Evolutionary conservation across 352 stramenopile species (phyloP).

Genomic region (Globisporangium cylindrosporum): DNA sequence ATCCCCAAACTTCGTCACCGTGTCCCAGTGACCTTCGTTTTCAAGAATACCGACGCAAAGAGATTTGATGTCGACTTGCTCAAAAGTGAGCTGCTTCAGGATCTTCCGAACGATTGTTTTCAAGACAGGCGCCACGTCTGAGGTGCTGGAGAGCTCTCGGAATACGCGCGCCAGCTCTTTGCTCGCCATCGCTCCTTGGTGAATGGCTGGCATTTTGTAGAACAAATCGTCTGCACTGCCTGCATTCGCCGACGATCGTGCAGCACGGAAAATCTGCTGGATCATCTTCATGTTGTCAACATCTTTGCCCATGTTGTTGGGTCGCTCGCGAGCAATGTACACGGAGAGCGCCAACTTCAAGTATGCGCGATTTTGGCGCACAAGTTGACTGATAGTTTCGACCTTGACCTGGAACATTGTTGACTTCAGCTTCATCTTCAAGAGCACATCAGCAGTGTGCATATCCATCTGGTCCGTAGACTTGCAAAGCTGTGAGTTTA

Average conservation of each 20-base stretch:
- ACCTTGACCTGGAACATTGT: conserved; percentile 88
- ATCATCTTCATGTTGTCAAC: conserved; percentile 91
- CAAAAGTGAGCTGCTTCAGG: conserved; percentile 75
- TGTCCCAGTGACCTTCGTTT: conserved; percentile 75
- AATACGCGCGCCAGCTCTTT: conserved; percentile 75
- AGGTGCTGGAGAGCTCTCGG: conserved; percentile 67
- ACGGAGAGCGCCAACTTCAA: conserved; percentile 65
- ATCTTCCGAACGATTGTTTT: conserved; percentile 87
- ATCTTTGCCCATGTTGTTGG: conserved; percentile 83
- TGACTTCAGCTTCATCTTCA: conserved; percentile 86
- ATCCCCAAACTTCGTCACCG: conserved; percentile 51
- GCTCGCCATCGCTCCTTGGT: conserved; percentile 65
- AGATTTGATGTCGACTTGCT: conserved; percentile 80
- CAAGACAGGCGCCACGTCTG: conserved; percentile 75
- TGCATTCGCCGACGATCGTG: conserved; percentile 24
- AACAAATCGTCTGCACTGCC: conserved; percentile 55
- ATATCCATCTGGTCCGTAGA: conserved; percentile 57
- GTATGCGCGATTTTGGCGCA: conserved; percentile 68
- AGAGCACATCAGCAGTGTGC: conserved; percentile 60
- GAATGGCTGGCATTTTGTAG: conserved; percentile 45
- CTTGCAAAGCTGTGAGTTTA: conserved; percentile 39
- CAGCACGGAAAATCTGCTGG: conserved; percentile 82
- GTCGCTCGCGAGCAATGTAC: conserved; percentile 69
- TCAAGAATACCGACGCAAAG: conserved; percentile 74
- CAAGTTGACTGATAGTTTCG: conserved; percentile 77